Percentiles rank a stretch among this genome's conserved stretches.
These are phyloP conservation scores for Hirschioporus abietinus DNA, from an alignment of 768 basidiomycete genomes.

Conservation along the genomic window DNA sequence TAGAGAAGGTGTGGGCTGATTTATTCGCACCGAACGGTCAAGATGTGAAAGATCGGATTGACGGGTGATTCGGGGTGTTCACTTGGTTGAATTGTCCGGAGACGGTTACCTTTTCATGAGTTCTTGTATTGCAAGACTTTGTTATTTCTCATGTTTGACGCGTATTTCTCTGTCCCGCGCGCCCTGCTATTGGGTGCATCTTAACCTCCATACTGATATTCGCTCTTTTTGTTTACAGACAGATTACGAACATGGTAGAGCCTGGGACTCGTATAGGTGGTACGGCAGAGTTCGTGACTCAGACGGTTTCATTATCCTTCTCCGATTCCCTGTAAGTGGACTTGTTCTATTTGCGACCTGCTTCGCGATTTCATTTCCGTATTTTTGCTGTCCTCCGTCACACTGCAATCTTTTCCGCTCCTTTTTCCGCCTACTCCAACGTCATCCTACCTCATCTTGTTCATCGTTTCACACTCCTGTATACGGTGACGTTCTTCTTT, in stretches of 20 bases:
- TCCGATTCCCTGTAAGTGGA: conserved; percentile 50
- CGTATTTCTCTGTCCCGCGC: too few species aligned
- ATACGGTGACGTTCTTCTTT: neutral
- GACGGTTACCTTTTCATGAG: too few species aligned
- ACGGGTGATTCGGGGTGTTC: too few species aligned
- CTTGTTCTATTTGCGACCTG: neutral
- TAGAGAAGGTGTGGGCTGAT: too few species aligned
- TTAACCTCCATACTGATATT: neutral
- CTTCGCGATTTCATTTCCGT: neutral
- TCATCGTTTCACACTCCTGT: neutral
- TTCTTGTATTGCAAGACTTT: too few species aligned
- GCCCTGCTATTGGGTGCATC: neutral
- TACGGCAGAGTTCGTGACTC: conserved; percentile 52
- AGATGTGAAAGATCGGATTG: too few species aligned
- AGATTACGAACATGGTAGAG: conserved; percentile 38
- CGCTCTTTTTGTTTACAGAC: conserved; percentile 28
- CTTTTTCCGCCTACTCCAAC: neutral
- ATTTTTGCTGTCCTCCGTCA: neutral
- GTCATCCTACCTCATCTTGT: neutral
- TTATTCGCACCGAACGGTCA: too few species aligned
- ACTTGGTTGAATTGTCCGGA: too few species aligned
- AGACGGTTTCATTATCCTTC: conserved; percentile 54
- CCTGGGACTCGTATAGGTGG: conserved; percentile 56
- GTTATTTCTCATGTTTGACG: too few species aligned
- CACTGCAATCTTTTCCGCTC: neutral